Conservation (phyloP, 2,329 filamentous ascomycete species). For the Claviceps humidiphila region DNA sequence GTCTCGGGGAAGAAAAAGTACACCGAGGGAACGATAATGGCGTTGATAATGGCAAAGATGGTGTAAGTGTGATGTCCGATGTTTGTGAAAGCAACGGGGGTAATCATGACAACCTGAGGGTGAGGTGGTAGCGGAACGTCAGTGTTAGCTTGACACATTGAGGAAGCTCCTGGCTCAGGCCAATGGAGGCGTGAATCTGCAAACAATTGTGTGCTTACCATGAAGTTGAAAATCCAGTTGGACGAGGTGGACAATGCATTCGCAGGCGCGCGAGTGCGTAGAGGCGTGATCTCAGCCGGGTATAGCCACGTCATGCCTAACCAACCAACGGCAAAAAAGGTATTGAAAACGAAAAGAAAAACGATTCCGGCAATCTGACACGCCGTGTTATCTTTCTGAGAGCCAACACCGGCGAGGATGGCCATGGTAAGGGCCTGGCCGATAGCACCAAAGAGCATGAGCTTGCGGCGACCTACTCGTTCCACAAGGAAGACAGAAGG, state of each 20-base stretch:
- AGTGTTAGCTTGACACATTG: not conserved
- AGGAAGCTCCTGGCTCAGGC: not conserved
- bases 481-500: conserved; percentile 48
- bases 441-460: conserved; percentile 58
- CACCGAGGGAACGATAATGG: conserved; percentile 41
- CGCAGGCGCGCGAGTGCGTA: conserved; percentile 50
- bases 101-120: conserved; percentile 43
- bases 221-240: conserved; percentile 52
- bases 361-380: conserved; percentile 49
- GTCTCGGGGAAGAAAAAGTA: conserved; percentile 56
- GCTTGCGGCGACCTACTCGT: conserved; percentile 50
- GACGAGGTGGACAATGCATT: conserved; percentile 41
- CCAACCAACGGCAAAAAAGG: conserved; percentile 46
- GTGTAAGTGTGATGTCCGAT: conserved; percentile 50
- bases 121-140: not conserved
- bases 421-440: conserved; percentile 54
- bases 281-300: conserved; percentile 52
- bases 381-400: conserved; percentile 30
- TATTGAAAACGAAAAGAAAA: conserved; percentile 50
- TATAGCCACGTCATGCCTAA: conserved; percentile 51
- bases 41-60: conserved; percentile 54
- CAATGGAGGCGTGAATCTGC: not conserved
- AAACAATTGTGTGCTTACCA: conserved; percentile 19
- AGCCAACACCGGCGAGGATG: conserved; percentile 43
- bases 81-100: conserved; percentile 41